A percentile compares a stretch with the other conserved stretches of the same genome.
Evolutionary conservation across 2,329 filamentous ascomycete genomes (phyloP).

Genomic region (Colletotrichum orchidophilum): DNA sequence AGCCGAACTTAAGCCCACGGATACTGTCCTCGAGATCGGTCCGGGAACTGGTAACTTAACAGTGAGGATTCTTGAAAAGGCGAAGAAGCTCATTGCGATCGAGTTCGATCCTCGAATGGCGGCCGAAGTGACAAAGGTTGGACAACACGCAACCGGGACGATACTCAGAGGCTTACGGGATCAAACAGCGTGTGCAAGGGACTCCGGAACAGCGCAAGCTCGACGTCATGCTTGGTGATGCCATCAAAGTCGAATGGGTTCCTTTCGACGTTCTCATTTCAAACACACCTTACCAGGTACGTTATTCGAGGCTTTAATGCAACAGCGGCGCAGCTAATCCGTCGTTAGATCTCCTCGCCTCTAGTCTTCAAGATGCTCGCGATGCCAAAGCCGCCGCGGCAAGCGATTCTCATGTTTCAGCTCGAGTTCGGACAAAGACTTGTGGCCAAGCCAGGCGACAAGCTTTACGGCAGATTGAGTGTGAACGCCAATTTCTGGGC

Average conservation of each 20-base stretch:
- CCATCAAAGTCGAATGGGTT: slow-evolving; percentile 56
- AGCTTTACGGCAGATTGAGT: slow-evolving; percentile 51
- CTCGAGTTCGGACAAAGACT: slow-evolving; percentile 92
- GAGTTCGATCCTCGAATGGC: slow-evolving; percentile 98
- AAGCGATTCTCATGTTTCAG: slow-evolving; percentile 95
- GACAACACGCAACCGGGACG: background rate
- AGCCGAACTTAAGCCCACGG: slow-evolving; percentile 88
- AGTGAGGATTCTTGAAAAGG: slow-evolving; percentile 86
- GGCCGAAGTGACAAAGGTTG: slow-evolving; percentile 86
- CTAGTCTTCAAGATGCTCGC: slow-evolving; percentile 91
- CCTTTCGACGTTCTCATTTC: slow-evolving; percentile 86
- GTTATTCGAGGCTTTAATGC: background rate
- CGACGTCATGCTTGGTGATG: slow-evolving; percentile 89
- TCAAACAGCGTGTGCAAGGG: slow-evolving; percentile 82
- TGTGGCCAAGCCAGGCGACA: slow-evolving; percentile 74
- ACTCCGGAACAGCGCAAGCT: slow-evolving; percentile 85
- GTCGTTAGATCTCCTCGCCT: slow-evolving; percentile 80
- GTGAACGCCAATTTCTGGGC: slow-evolving; percentile 37
- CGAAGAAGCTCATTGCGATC: slow-evolving; percentile 83
- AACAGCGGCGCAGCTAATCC: background rate
- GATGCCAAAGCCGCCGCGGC: slow-evolving; percentile 81
- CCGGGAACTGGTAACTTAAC: slow-evolving; percentile 92
- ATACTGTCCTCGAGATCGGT: slow-evolving; percentile 90
- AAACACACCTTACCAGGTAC: slow-evolving; percentile 70
- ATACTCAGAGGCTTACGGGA: slow-evolving; percentile 68